Conservation (phyloP, 1,284 basidiomycete genomes). For the Blastosporella zonata region DNA sequence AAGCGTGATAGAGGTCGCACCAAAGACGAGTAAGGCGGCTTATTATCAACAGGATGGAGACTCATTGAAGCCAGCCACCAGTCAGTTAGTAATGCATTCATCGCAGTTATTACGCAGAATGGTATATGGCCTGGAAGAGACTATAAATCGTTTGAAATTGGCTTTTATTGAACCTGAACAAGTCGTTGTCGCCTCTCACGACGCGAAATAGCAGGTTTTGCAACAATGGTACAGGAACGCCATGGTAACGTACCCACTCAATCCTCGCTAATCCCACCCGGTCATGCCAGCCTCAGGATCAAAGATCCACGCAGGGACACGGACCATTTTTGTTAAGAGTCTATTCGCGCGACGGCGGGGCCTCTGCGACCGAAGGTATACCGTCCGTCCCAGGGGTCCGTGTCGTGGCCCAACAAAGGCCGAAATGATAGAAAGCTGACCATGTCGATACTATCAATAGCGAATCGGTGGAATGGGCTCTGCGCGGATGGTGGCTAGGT, state of each 20-base stretch:
- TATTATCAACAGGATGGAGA: no score
- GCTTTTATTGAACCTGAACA: no score
- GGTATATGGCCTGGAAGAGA: no score
- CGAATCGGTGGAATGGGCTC: constrained; percentile 84
- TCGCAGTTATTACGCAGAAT: no score
- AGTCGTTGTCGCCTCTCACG: no score
- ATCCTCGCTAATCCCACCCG: not conserved
- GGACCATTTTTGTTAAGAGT: not conserved
- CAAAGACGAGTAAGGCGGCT: no score
- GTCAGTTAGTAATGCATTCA: no score
- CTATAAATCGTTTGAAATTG: no score
- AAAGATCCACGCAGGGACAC: no score
- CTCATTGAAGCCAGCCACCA: no score
- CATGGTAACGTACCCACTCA: not conserved
- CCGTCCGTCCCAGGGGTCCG: not conserved
- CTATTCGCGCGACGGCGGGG: not conserved
- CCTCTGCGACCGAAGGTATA: not conserved
- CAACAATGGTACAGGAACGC: not conserved
- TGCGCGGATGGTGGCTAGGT: constrained; percentile 79
- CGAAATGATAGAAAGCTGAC: not conserved
- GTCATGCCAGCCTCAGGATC: not conserved
- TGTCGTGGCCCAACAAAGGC: not conserved
- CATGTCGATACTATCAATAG: constrained; percentile 40
- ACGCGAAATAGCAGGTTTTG: not conserved
- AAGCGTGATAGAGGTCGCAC: no score